phyloP scores from a whole-genome alignment of 495 filamentous ascomycete species.

The Thermothielavioides terrestris region DNA sequence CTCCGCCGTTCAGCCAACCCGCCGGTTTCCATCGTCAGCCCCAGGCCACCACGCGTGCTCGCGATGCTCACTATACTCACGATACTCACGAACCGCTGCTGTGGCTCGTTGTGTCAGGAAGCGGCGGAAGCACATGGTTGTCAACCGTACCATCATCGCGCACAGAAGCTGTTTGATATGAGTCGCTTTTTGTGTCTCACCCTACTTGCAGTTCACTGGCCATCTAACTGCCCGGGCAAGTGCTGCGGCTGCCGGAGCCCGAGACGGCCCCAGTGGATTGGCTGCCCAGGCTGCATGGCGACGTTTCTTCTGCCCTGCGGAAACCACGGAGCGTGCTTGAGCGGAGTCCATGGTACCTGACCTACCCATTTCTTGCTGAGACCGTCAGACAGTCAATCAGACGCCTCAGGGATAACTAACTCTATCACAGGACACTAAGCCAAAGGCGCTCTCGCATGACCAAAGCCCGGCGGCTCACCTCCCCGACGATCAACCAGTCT shows the following conservation, averaged over 20 bases:
- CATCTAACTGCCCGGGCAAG: neutral
- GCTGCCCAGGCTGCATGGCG: neutral
- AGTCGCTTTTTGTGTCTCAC: constrained; percentile 1
- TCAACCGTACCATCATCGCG: neutral
- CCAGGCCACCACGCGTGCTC: neutral
- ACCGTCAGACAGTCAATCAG: constrained; percentile 4
- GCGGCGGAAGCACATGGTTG: neutral
- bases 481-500: neutral
- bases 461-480: neutral
- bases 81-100: neutral
- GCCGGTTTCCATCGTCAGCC: neutral
- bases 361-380: neutral
- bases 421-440: no score
- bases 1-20: constrained; percentile 3
- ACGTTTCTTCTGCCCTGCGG: neutral
- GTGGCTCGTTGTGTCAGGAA: neutral
- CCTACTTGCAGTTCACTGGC: neutral
- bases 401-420: no score
- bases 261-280: constrained; percentile 1
- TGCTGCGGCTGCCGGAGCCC: neutral
- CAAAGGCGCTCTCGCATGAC: no score
- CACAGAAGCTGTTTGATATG: constrained; percentile 5
- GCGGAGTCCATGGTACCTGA: no score
- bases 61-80: neutral
- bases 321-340: no score